phyloP scores from a whole-genome alignment of 2,329 filamentous ascomycete genomes.

The Acephala macrosclerotiorum region DNA sequence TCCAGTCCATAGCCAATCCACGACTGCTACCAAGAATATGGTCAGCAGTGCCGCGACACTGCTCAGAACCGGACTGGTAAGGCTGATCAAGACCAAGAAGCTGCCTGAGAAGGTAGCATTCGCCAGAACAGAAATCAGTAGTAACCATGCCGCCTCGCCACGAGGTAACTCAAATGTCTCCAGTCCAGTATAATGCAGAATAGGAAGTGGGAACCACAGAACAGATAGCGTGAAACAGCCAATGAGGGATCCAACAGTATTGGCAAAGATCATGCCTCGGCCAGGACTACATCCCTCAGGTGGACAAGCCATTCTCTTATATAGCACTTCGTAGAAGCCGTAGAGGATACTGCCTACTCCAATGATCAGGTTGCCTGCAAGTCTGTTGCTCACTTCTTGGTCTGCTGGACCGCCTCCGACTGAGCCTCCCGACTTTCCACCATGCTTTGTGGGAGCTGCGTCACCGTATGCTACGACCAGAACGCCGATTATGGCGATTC shows the following conservation, averaged over 20 bases:
- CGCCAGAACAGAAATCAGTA: slow-evolving; percentile 80
- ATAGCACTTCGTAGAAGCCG: slow-evolving; percentile 95
- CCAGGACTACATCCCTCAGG: slow-evolving; percentile 84
- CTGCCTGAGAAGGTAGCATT: slow-evolving; percentile 94
- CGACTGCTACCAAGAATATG: slow-evolving; percentile 94
- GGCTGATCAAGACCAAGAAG: slow-evolving; percentile 89
- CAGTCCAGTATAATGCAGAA: slow-evolving; percentile 62
- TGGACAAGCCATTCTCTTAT: slow-evolving; percentile 92
- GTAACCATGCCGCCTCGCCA: slow-evolving; percentile 79
- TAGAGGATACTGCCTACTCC: slow-evolving; percentile 91
- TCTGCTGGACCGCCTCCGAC: slow-evolving; percentile 47
- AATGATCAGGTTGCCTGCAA: slow-evolving; percentile 90
- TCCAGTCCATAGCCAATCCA: slow-evolving; percentile 87
- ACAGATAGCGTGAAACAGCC: background rate
- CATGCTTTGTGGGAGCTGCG: slow-evolving; percentile 59
- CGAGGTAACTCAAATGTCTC: slow-evolving; percentile 85
- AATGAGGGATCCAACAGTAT: slow-evolving; percentile 1
- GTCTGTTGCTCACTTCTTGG: slow-evolving; percentile 68
- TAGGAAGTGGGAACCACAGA: slow-evolving; percentile 8
- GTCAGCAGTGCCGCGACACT: slow-evolving; percentile 93
- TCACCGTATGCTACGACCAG: slow-evolving; percentile 96
- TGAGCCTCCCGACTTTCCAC: slow-evolving; percentile 61
- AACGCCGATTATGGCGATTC: slow-evolving; percentile 87
- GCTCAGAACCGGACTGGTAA: slow-evolving; percentile 91
- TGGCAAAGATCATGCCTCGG: slow-evolving; percentile 11